Base-by-base conservation (phyloP, 345 rosid genomes). In the Salix udensis region DNA sequence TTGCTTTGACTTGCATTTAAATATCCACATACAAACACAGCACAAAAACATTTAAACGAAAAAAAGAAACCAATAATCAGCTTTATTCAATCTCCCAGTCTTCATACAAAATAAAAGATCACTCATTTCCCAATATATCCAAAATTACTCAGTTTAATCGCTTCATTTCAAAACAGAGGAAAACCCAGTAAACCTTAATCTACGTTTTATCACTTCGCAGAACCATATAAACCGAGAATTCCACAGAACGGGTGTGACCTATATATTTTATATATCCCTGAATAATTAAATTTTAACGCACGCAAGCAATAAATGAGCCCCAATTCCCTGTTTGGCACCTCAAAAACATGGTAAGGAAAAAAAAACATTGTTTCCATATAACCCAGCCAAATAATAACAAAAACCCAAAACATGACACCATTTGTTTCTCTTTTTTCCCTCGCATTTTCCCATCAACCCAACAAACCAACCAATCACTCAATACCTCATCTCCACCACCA, bases 401-500 rank as follows among this genome's bases (percentile, higher is more conserved):
- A 70, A 36, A 3, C 7, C 44, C 65, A 10, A 34, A 72, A 12
- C 52, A 64, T n/a, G 50, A 73, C 26, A 15, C 7, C 23, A 73
- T 0, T 18, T 23, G 39, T 23, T 26, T 14, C 15, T 44, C 58
- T 36, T 55, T 6, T 61, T 65, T 9, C 34, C 53, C 71, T 70
- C 1, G 21, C 64, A 75, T 44, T 77, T 68, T 26, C 67, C 37
- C 75, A 62, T 13, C 18, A 62, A 50, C 28, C 26, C 26, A 66
- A 26, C 39, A 42, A 7, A 42, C 28, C 50, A 23, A 4, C 1
- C 26, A n/a, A 61, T 19, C 64, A 28, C 23, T 26, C 16, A 24
- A 50, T 58, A 80, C 40, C 71, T 85, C 86, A 80, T 88, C 95
- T 79, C 90, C 94, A 60, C 87, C 91, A 15, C 82, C 85, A 5